Evolutionary conservation across 2,329 filamentous ascomycete species (phyloP).

Genomic region (Aspergillus sp.): DNA sequence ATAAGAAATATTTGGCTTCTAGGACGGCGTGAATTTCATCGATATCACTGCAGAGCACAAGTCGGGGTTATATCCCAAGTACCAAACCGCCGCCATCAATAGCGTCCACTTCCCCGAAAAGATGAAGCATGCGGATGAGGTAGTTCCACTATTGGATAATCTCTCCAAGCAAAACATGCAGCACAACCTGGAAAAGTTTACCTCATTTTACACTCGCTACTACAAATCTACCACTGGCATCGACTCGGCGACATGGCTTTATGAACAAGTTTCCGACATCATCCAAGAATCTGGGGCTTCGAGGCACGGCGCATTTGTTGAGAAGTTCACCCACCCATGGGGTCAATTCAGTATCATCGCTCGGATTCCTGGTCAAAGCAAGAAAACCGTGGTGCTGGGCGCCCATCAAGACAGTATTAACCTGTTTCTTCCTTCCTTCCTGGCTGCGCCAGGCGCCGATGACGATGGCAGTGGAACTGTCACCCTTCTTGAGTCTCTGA

Average conservation of each 20-base stretch:
- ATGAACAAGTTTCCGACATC: constrained; percentile 66
- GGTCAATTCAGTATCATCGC: constrained; percentile 88
- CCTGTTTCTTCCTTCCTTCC: constrained; percentile 75
- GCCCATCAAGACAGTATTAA: constrained; percentile 97
- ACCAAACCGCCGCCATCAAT: constrained; percentile 25
- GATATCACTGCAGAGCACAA: constrained; percentile 73
- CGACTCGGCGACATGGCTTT: constrained; percentile 83
- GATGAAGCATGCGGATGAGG: constrained; percentile 59
- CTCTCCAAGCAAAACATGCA: constrained; percentile 74
- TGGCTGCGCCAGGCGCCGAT: constrained; percentile 87
- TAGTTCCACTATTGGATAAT: constrained; percentile 62
- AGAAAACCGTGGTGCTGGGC: constrained; percentile 82
- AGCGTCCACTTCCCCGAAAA: constrained; percentile 63
- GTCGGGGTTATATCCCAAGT: constrained; percentile 54
- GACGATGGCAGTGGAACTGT: constrained; percentile 92
- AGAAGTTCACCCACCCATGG: constrained; percentile 78
- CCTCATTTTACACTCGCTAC: constrained; percentile 55
- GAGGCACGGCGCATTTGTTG: constrained; percentile 60
- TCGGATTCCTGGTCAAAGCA: constrained; percentile 78
- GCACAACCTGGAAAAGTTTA: constrained; percentile 67
- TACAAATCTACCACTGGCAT: constrained; percentile 63
- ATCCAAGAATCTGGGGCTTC: constrained; percentile 68
- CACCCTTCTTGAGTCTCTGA: constrained; percentile 87
- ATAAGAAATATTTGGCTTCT: background rate
- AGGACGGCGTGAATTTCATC: constrained; percentile 87